These are phyloP conservation scores for Sugiyamaella smithiae DNA, from an alignment of 805 yeast species.

Conservation along the genomic window DNA sequence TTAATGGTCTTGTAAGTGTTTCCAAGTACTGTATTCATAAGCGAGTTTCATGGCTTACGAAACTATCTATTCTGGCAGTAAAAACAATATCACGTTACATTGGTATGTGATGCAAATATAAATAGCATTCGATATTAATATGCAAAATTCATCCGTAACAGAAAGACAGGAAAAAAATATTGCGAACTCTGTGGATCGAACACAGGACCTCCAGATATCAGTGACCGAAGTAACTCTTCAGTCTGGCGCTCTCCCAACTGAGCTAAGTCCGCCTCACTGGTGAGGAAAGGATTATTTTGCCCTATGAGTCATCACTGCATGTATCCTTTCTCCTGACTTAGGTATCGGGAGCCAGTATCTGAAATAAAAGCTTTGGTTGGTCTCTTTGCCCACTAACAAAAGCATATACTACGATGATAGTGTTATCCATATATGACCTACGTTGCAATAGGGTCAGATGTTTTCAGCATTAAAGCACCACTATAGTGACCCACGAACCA, in stretches of 20 bases:
- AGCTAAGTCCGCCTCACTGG: constrained; percentile 45
- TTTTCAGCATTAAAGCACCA: too few relatives aligned
- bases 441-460: too few relatives aligned
- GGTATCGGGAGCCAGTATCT: too few relatives aligned
- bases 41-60: background rate
- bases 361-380: too few relatives aligned
- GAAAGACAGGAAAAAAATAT: background rate
- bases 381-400: too few relatives aligned
- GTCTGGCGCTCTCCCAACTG: constrained; percentile 51
- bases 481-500: too few relatives aligned
- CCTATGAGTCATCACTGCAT: too few relatives aligned
- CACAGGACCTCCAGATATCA: constrained; percentile 78
- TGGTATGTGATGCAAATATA: background rate
- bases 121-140: too few relatives aligned
- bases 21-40: background rate
- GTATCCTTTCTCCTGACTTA: too few relatives aligned
- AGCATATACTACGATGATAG: too few relatives aligned
- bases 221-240: constrained; percentile 34
- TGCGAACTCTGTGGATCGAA: constrained; percentile 70
- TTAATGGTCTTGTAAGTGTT: background rate
- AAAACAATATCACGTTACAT: background rate
- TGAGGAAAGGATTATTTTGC: too few relatives aligned
- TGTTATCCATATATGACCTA: too few relatives aligned
- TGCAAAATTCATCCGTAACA: background rate
- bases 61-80: background rate